Evolutionary conservation across 208 protist genomes (phyloP).

Genomic region (Novymonas esmeraldas): DNA sequence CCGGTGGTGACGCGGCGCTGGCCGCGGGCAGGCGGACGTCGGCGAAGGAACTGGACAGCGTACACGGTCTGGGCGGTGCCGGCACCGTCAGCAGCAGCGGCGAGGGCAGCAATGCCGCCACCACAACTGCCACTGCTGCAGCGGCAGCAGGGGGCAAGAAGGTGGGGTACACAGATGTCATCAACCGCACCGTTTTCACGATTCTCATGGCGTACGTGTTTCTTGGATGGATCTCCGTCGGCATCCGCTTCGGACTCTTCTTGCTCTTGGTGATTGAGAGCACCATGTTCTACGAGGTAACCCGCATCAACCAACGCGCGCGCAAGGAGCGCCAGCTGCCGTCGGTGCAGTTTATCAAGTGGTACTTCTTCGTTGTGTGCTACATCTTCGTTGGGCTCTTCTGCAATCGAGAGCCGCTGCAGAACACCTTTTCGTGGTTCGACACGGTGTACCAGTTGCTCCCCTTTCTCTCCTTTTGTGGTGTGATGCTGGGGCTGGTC

Average conservation of each 20-base stretch:
- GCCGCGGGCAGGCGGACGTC: not conserved
- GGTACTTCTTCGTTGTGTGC: slow-evolving; percentile 74
- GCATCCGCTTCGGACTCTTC: slow-evolving; percentile 68
- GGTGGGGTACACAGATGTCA: slow-evolving; percentile 59
- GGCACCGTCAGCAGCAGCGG: not conserved
- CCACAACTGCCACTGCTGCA: not conserved
- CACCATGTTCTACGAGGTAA: slow-evolving; percentile 91
- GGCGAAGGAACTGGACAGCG: slow-evolving; percentile 4
- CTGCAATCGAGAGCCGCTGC: slow-evolving; percentile 59
- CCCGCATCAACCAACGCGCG: slow-evolving; percentile 80
- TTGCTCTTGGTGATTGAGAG: slow-evolving; percentile 68
- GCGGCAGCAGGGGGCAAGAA: slow-evolving; percentile 33
- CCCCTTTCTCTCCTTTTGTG: slow-evolving; percentile 68
- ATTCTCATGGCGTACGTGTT: slow-evolving; percentile 90
- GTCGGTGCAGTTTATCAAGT: slow-evolving; percentile 74
- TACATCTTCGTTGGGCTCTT: slow-evolving; percentile 45
- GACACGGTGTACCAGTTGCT: slow-evolving; percentile 50
- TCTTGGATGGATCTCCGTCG: slow-evolving; percentile 73
- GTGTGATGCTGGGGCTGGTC: slow-evolving; percentile 79
- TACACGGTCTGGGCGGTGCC: not conserved
- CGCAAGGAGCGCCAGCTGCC: slow-evolving; percentile 80
- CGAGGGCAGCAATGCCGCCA: not conserved
- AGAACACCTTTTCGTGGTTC: slow-evolving; percentile 61
- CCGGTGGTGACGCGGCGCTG: not conserved
- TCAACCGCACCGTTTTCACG: slow-evolving; percentile 87